Evolutionary conservation across 2,329 filamentous ascomycete genomes (phyloP).

Genomic region (Diaporthe vexans): DNA sequence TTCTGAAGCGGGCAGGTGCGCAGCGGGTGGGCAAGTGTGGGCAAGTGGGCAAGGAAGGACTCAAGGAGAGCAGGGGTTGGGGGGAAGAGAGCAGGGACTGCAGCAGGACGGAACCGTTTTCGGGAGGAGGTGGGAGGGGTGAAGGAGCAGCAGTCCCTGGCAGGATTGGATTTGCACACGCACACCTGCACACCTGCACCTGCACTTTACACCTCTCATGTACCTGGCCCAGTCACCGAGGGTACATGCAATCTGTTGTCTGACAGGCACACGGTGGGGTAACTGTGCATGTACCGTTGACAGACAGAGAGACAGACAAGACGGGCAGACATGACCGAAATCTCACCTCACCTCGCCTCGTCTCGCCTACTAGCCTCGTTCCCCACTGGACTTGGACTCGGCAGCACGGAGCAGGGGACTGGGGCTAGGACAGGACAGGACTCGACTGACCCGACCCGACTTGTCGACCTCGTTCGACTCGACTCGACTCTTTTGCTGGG

Average conservation of each 20-base stretch:
- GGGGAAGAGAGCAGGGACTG: slow-evolving; percentile 49
- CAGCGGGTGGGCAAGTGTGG: slow-evolving; percentile 49
- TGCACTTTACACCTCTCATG: not conserved
- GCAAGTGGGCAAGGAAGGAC: too few relatives aligned
- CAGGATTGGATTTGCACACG: slow-evolving; percentile 17
- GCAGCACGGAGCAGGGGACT: not conserved
- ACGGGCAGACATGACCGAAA: slow-evolving; percentile 6
- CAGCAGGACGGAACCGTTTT: slow-evolving; percentile 42
- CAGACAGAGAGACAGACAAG: too few relatives aligned
- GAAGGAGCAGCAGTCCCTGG: slow-evolving; percentile 39
- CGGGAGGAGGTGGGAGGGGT: slow-evolving; percentile 40
- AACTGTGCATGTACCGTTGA: slow-evolving; percentile 9
- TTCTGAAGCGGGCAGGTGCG: slow-evolving; percentile 22
- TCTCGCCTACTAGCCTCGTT: slow-evolving; percentile 1
- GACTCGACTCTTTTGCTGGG: not conserved
- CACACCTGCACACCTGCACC: not conserved
- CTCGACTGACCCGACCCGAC: slow-evolving; percentile 11
- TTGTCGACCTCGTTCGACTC: not conserved
- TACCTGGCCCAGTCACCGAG: not conserved
- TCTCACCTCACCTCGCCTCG: slow-evolving; percentile 29
- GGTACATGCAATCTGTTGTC: slow-evolving; percentile 4
- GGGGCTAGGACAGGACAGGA: not conserved
- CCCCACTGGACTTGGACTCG: not conserved
- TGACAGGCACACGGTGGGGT: not conserved
- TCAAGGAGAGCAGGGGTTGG: slow-evolving; percentile 60